Percentiles rank a stretch among this genome's conserved stretches.
Conservation (phyloP, 2,329 filamentous ascomycete species). For the Claviceps africana region DNA sequence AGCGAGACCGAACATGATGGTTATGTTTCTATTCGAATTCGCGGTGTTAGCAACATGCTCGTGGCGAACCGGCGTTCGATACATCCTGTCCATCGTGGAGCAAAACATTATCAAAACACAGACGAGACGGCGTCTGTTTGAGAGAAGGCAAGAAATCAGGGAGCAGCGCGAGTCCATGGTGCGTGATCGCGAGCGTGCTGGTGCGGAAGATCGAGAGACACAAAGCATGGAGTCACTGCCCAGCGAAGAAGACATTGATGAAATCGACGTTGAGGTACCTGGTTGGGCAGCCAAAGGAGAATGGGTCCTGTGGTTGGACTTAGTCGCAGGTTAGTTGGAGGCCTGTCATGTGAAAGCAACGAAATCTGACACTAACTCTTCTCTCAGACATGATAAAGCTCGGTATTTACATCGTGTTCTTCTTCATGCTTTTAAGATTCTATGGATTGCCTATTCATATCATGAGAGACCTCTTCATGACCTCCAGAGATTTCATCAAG, state of each 20-base stretch:
- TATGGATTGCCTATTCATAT: conserved; percentile 96
- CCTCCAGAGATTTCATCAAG: conserved; percentile 80
- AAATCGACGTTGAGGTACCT: conserved; percentile 87
- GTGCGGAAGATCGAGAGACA: conserved; percentile 46
- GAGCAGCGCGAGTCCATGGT: conserved; percentile 40
- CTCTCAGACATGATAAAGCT: conserved; percentile 74
- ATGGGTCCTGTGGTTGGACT: conserved; percentile 78
- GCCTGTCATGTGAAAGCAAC: not conserved
- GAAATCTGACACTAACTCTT: not conserved
- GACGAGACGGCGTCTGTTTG: conserved; percentile 52
- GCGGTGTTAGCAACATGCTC: conserved; percentile 74
- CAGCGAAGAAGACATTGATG: conserved; percentile 65
- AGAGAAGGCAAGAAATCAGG: conserved; percentile 54
- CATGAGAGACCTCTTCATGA: conserved; percentile 88
- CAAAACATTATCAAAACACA: conserved; percentile 62
- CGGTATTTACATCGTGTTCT: conserved; percentile 79
- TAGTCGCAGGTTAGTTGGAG: conserved; percentile 52
- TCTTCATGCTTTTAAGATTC: conserved; percentile 82
- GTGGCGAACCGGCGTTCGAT: conserved; percentile 63
- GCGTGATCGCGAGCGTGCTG: conserved; percentile 32
- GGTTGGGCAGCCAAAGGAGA: conserved; percentile 95
- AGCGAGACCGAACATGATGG: conserved; percentile 95
- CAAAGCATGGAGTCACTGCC: conserved; percentile 36
- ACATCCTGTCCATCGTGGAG: conserved; percentile 66
- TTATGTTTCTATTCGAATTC: conserved; percentile 98